Evolutionary conservation across 1,284 basidiomycete species (phyloP), one percentile per base, ranked within the genome.

Genomic region (Trametes hirsuta): DNA sequence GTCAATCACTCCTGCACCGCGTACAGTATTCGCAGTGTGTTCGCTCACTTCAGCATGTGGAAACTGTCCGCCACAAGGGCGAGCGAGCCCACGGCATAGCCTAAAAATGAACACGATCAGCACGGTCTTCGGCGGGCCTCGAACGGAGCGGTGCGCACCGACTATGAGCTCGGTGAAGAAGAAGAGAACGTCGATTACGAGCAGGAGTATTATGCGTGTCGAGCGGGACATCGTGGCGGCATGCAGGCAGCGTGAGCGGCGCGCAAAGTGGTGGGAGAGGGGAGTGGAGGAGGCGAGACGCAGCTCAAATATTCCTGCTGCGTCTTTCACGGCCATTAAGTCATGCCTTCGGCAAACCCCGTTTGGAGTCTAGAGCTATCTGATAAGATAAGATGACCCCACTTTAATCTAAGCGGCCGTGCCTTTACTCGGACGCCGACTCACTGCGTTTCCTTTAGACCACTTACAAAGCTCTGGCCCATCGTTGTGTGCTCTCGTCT

Each of bases 1-100:
- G 51, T 50, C 30, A 47, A 42, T 48, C 56, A 42, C 34, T 56
- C 46, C 45, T 52, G 12, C 42, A 39, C 47, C 24, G 50, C 42
- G 46, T n/a, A 21, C 18, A 30, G 11, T n/a, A 25, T 36, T 18
- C 18, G 11, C 41, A 24, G 12, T 41, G 35, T 37, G 55, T 50
- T 30, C 55, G 60, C 84, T 63, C 67, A 96, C 94, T 95, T 95
- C 77, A 96, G 87, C 96, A 98, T 98, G 79, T 99, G 97, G 78
- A 99, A 98, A 65, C 91, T 93, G 78, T 98, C 97, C 21, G 97
- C 97, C 39, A 99, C 90, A 58, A 99, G 88, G 3, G 96, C 96
- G 1, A 98, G 86, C 0, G 95, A 97, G 40, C 95, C 95, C 59
- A 97, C 94, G 14, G 91, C 87, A 87, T 97, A 97, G 47, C 96